Conservation (phyloP, 2,329 filamentous ascomycete genomes). For the Ceratocystis lukuohia region DNA sequence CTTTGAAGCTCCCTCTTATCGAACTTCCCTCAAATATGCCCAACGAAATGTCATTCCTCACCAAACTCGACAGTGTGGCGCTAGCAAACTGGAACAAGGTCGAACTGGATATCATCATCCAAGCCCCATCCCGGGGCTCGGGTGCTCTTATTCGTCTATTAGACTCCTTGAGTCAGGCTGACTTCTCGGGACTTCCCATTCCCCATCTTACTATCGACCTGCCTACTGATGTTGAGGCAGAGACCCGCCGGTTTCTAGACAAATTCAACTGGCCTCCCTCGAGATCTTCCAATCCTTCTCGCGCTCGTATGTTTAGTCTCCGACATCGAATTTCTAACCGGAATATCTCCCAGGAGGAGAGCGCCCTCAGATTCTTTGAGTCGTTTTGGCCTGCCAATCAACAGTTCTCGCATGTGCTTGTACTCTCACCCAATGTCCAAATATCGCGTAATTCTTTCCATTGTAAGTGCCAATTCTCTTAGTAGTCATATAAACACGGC, state of each 20-base stretch:
- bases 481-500: too few relatives aligned
- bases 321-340: conserved; percentile 57
- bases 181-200: conserved; percentile 55
- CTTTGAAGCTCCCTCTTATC: conserved; percentile 50
- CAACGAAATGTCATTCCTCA: conserved; percentile 61
- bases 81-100: conserved; percentile 68
- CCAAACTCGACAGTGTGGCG: conserved; percentile 59
- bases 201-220: conserved; percentile 79
- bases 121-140: conserved; percentile 55
- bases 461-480: conserved; percentile 35
- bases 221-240: conserved; percentile 53
- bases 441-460: conserved; percentile 72
- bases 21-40: conserved; percentile 53
- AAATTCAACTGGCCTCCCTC: conserved; percentile 54
- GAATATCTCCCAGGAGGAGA: conserved; percentile 51
- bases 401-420: conserved; percentile 57
- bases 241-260: conserved; percentile 49
- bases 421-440: conserved; percentile 71
- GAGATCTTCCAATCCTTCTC: conserved; percentile 27
- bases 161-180: conserved; percentile 58
- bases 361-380: conserved; percentile 64
- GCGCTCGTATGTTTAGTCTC: conserved; percentile 49
- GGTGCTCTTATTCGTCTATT: conserved; percentile 67
- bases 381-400: conserved; percentile 68
- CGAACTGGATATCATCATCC: conserved; percentile 69